These are phyloP conservation scores for Cicer chorassanicum DNA, from an alignment of 306 rosid species.

Conservation along the genomic window DNA sequence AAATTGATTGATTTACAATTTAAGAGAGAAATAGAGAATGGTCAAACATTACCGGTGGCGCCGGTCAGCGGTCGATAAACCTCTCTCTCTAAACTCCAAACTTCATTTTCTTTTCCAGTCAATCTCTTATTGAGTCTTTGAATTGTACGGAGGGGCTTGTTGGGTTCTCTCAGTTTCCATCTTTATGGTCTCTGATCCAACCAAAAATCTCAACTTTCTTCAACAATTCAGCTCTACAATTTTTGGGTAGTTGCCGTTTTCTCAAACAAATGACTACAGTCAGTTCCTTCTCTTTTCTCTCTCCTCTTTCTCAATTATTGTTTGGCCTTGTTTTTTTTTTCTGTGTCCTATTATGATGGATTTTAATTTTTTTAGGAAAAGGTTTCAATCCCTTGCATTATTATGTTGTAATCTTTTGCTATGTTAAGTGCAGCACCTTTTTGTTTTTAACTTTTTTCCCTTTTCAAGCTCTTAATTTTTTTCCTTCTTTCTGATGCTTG, in stretches of 20 bases:
- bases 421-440: neutral
- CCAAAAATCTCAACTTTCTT: slow-evolving; percentile 40
- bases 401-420: slow-evolving; percentile 30
- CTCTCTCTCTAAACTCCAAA: slow-evolving; percentile 45
- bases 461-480: neutral
- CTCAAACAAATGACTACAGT: slow-evolving; percentile 71
- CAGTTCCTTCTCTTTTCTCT: slow-evolving; percentile 38
- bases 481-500: slow-evolving; percentile 26
- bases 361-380: neutral
- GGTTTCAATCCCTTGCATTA: slow-evolving; percentile 46
- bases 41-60: slow-evolving; percentile 78
- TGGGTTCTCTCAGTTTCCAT: slow-evolving; percentile 26
- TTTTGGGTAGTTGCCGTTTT: slow-evolving; percentile 35
- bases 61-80: slow-evolving; percentile 69
- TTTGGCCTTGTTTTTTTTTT: slow-evolving; percentile 6
- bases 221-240: slow-evolving; percentile 32
- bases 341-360: slow-evolving; percentile 35
- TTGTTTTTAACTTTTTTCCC: neutral
- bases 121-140: slow-evolving; percentile 42
- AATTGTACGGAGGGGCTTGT: slow-evolving; percentile 36
- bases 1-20: neutral
- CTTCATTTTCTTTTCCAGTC: neutral
- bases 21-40: slow-evolving; percentile 23
- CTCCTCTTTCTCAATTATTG: neutral
- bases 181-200: slow-evolving; percentile 43